These are phyloP conservation scores for Aspergillus vadensis DNA, from an alignment of 2,329 filamentous ascomycete species.

Conservation along the genomic window DNA sequence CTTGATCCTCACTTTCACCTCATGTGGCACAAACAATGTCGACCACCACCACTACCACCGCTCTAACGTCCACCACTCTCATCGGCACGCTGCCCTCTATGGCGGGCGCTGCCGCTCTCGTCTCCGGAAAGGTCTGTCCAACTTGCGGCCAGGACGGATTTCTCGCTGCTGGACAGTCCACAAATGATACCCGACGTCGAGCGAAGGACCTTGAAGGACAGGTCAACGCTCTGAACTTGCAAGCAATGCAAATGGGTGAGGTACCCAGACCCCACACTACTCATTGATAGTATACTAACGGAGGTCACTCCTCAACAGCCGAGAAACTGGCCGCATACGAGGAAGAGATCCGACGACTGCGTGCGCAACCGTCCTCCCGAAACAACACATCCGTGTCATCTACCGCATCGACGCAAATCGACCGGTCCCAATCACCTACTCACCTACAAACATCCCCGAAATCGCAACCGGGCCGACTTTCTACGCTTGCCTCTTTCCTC, in stretches of 20 bases:
- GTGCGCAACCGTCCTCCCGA: conserved; percentile 32
- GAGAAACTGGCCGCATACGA: conserved; percentile 64
- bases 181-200: conserved; percentile 40
- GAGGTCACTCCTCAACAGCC: conserved; percentile 36
- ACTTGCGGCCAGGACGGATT: conserved; percentile 41
- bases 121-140: conserved; percentile 36
- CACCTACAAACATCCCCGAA: conserved; percentile 29
- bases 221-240: conserved; percentile 54
- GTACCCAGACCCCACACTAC: background rate
- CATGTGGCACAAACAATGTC: conserved; percentile 27
- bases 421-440: conserved; percentile 43
- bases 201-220: conserved; percentile 59
- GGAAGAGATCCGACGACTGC: conserved; percentile 59
- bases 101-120: conserved; percentile 26
- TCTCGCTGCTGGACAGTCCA: conserved; percentile 25
- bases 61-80: conserved; percentile 34
- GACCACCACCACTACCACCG: conserved; percentile 25
- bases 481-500: conserved; percentile 42
- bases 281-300: background rate
- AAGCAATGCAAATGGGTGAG: conserved; percentile 56
- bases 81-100: conserved; percentile 34
- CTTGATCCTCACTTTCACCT: background rate
- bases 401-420: conserved; percentile 26
- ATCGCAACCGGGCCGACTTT: conserved; percentile 39
- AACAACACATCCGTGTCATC: conserved; percentile 32